A percentile compares a stretch with the other conserved stretches of the same genome.
Evolutionary conservation across 2,329 filamentous ascomycete genomes (phyloP).

Genomic region (Cephalotrichum gorgonifer): DNA sequence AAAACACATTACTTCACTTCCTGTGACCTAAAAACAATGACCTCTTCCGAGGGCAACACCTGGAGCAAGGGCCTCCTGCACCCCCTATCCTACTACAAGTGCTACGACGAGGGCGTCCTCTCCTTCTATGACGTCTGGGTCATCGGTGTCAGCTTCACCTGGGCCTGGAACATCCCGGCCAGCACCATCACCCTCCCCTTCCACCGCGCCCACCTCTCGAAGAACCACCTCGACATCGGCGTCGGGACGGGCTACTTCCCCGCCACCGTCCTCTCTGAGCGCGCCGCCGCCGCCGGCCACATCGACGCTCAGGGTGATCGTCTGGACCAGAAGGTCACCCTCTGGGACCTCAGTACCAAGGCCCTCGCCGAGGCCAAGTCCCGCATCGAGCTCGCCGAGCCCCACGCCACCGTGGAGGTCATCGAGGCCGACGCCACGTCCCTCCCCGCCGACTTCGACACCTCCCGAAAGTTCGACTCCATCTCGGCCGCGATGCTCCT

Average conservation of each 20-base stretch:
- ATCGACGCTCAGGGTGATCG: background rate
- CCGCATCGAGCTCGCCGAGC: slow-evolving; percentile 12
- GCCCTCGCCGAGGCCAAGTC: slow-evolving; percentile 18
- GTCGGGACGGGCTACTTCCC: slow-evolving; percentile 29
- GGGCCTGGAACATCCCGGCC: slow-evolving; percentile 22
- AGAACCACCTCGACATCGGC: slow-evolving; percentile 26
- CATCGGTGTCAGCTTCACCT: slow-evolving; percentile 22
- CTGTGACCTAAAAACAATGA: no score
- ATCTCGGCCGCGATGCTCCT: slow-evolving; percentile 19
- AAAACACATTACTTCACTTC: no score
- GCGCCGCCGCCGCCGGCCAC: background rate
- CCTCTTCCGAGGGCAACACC: no score
- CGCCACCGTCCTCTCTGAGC: slow-evolving; percentile 13
- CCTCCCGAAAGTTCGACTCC: slow-evolving; percentile 26
- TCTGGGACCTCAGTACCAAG: slow-evolving; percentile 24
- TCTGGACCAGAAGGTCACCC: slow-evolving; percentile 17
- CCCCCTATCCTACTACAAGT: background rate
- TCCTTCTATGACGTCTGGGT: slow-evolving; percentile 21
- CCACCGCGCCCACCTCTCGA: slow-evolving; percentile 21
- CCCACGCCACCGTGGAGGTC: slow-evolving; percentile 13
- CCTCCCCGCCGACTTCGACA: slow-evolving; percentile 10
- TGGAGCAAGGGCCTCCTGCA: background rate
- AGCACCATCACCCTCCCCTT: slow-evolving; percentile 19
- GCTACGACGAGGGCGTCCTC: slow-evolving; percentile 3
- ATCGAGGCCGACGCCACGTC: slow-evolving; percentile 23